phyloP scores from a whole-genome alignment of 371 early-diverging fungal species.

The Syncephalis plumigaleata region DNA sequence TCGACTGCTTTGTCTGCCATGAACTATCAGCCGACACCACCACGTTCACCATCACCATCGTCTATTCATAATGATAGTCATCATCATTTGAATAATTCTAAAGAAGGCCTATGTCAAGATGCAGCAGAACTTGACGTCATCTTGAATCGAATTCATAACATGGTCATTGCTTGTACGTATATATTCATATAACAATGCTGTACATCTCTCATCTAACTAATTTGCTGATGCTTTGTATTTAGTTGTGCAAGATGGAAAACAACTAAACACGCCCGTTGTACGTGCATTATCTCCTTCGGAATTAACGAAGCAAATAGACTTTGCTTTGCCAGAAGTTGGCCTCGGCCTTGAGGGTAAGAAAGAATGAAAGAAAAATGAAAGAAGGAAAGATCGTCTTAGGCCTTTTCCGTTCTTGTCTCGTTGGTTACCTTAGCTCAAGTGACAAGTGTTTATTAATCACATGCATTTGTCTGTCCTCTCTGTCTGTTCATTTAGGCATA shows the following conservation, averaged over 20 bases:
- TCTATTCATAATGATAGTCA: too few relatives aligned
- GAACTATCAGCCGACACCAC: background rate
- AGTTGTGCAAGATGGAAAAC: background rate
- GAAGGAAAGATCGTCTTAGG: background rate
- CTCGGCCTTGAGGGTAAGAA: conserved; percentile 23
- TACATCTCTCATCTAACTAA: too few relatives aligned
- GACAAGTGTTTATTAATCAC: too few relatives aligned
- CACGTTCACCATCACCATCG: background rate
- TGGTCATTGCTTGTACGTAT: background rate
- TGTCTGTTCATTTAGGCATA: background rate
- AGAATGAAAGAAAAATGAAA: background rate
- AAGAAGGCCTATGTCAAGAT: background rate
- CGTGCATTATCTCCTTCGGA: conserved; percentile 25
- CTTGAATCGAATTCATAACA: background rate
- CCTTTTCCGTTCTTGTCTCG: background rate
- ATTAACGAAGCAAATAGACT: conserved; percentile 27
- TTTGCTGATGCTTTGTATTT: too few relatives aligned
- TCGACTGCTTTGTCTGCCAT: background rate
- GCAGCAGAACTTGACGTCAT: background rate
- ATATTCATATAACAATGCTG: background rate
- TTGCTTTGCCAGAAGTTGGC: conserved; percentile 24
- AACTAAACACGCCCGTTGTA: conserved; percentile 17
- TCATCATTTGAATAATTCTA: too few relatives aligned
- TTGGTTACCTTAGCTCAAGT: too few relatives aligned
- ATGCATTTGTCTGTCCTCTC: too few relatives aligned